Evolutionary conservation across 306 rosid genomes (phyloP).

Genomic region (Quercus bicolor): DNA sequence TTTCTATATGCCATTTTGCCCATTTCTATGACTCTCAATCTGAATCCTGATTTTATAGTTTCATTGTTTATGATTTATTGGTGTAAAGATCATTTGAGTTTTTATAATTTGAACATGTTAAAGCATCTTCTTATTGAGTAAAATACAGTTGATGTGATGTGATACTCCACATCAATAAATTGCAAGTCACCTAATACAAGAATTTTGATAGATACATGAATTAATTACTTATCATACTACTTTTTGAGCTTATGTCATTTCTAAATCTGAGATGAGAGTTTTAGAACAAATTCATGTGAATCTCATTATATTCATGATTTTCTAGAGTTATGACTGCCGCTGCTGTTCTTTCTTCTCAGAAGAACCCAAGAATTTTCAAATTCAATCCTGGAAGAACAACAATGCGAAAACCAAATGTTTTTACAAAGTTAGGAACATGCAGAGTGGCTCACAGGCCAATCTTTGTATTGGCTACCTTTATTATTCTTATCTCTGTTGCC

Average conservation of each 20-base stretch:
- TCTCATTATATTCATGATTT: not conserved
- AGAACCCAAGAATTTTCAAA: constrained; percentile 10
- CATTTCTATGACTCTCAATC: constrained; percentile 1
- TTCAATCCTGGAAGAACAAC: constrained; percentile 19
- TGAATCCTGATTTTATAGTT: constrained; percentile 27
- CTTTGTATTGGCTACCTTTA: constrained; percentile 34
- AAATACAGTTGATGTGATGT: too few species aligned
- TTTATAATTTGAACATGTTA: constrained; percentile 23
- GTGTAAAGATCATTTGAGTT: not conserved
- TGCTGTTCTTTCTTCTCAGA: constrained; percentile 1
- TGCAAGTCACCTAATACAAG: too few species aligned
- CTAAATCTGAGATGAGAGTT: constrained; percentile 14
- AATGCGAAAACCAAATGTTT: constrained; percentile 40
- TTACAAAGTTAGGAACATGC: constrained; percentile 37
- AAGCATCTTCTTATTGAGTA: constrained; percentile 20
- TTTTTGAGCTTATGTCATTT: too few species aligned
- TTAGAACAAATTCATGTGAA: not conserved
- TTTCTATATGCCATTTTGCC: not conserved
- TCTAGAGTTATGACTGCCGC: not conserved
- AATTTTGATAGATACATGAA: too few species aligned
- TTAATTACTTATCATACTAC: too few species aligned
- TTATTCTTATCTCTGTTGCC: constrained; percentile 41
- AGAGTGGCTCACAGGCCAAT: constrained; percentile 41
- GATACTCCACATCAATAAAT: too few species aligned
- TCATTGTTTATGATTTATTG: constrained; percentile 13